These are phyloP conservation scores for Phytopythium aichiense DNA, from an alignment of 352 stramenopile species.

Conservation along the genomic window DNA sequence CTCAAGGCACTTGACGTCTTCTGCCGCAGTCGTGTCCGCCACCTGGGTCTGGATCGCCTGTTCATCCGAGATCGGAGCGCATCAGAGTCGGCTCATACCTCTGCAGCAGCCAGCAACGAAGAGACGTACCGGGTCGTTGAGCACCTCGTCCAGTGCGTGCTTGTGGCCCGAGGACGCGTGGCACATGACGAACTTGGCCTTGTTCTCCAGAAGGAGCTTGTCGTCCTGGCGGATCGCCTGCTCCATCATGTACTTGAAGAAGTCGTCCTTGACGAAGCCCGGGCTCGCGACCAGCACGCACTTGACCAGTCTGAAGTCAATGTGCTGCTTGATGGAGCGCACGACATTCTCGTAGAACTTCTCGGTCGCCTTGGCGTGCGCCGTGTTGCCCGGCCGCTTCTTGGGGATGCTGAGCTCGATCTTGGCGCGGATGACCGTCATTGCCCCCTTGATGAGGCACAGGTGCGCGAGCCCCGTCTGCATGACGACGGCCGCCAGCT, in stretches of 20 bases:
- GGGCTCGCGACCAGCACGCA: slow-evolving; percentile 94
- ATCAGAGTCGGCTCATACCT: not conserved
- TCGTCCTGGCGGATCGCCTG: slow-evolving; percentile 92
- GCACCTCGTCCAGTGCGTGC: slow-evolving; percentile 96
- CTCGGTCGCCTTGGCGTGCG: slow-evolving; percentile 91
- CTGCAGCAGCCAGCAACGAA: not conserved
- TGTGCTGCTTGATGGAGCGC: slow-evolving; percentile 92
- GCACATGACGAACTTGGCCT: slow-evolving; percentile 95
- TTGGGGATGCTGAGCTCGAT: slow-evolving; percentile 97
- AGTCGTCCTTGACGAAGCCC: slow-evolving; percentile 98
- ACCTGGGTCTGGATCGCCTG: slow-evolving; percentile 89
- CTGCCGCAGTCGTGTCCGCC: slow-evolving; percentile 93
- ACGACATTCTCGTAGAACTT: slow-evolving; percentile 98
- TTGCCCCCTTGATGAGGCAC: slow-evolving; percentile 96
- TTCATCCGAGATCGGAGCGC: not conserved
- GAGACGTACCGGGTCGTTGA: slow-evolving; percentile 81
- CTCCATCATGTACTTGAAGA: slow-evolving; percentile 94
- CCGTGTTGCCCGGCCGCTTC: slow-evolving; percentile 93
- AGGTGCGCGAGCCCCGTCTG: slow-evolving; percentile 94
- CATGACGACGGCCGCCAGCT: slow-evolving; percentile 97
- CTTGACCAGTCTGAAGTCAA: slow-evolving; percentile 97
- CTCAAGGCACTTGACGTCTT: slow-evolving; percentile 90
- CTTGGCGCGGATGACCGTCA: slow-evolving; percentile 94
- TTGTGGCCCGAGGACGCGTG: slow-evolving; percentile 96
- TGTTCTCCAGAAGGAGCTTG: slow-evolving; percentile 95